Base-by-base conservation (phyloP, 768 basidiomycete genomes). In the Lactarius pseudohatsudake region DNA sequence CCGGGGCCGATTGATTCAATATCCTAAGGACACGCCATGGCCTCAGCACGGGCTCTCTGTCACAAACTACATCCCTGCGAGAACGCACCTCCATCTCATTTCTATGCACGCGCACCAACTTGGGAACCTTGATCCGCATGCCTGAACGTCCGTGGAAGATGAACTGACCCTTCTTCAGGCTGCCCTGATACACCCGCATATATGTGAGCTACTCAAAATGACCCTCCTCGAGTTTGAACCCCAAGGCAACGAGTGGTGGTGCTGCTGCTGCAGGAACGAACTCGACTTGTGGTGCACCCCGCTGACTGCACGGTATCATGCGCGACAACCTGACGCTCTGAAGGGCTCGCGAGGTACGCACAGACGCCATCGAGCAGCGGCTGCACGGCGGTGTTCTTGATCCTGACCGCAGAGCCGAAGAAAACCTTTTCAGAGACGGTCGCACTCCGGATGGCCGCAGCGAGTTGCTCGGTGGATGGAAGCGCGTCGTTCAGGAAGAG, bases 161-260 rank as follows among this genome's bases (percentile, higher is more conserved):
- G 66, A 88, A 82, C 69, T 83, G 85, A 2, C 92, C 86, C 77
- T 92, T 91, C 79, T 89, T 94, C 76, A 99, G 76, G 45, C 86
- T 92, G 36, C 97, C 97, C 76, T 98, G 97, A 73, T 99, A 99
- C 63, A 99, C 92, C 22, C 97, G 83, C 87, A 99, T 95, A 77
- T 99, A 99, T 0, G 97, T 99, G 74, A 99, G 79, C 77, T 99
- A 97, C 11, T 97, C 97, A 74, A 92, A 99, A 26, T 92, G 84
- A 4, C 96, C 96, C 80, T 99, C 97, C 77, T 99, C 97, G 55
- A 99, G 81, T 80, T 99, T 99, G 85, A 99, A 99, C 15, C 97
- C 97, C 59, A 99, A 80, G 8, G 92, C 96, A 66, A 99, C 91
- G 34, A 98, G 82, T 4, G 96, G 26, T 26, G 26, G 93, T 0